Conservation (phyloP, 225 moss, liverwort and hornwort genomes). For the Marchantia polymorpha region DNA sequence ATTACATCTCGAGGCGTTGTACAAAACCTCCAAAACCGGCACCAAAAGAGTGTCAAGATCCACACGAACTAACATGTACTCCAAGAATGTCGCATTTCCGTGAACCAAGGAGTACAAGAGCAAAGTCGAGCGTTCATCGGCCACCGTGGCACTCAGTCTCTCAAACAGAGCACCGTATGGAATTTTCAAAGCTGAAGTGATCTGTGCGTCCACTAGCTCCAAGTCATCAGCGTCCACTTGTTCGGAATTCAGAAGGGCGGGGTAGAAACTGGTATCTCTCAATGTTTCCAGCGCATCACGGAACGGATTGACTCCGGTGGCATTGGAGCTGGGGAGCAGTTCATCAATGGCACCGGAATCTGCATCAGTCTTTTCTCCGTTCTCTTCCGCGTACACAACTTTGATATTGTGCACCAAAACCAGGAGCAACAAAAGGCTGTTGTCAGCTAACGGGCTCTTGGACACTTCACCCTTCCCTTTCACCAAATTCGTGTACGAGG, state of each 20-base stretch:
- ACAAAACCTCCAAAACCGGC: conserved; percentile 47
- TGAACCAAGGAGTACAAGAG: conserved; percentile 51
- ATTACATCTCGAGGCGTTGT: conserved; percentile 46
- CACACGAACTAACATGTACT: conserved; percentile 45
- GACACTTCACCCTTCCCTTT: conserved; percentile 44
- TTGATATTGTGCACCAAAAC: conserved; percentile 50
- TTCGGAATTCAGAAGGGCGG: conserved; percentile 23
- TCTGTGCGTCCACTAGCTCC: conserved; percentile 37
- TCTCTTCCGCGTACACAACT: conserved; percentile 5
- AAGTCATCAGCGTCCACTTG: conserved; percentile 26
- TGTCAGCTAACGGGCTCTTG: conserved; percentile 50
- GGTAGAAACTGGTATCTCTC: conserved; percentile 39
- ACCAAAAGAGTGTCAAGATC: conserved; percentile 47
- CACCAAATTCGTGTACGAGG: conserved; percentile 42
- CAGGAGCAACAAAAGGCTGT: conserved; percentile 46
- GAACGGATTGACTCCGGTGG: conserved; percentile 35
- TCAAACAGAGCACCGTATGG: conserved; percentile 45
- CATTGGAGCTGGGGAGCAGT: conserved; percentile 15
- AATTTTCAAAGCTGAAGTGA: conserved; percentile 29
- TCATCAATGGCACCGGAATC: conserved; percentile 19
- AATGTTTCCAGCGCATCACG: conserved; percentile 41
- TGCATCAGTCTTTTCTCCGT: conserved; percentile 5
- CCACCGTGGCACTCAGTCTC: conserved; percentile 38
- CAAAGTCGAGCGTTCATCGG: conserved; percentile 49
- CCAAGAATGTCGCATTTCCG: conserved; percentile 47